Conservation (phyloP, 2,329 filamentous ascomycete species). For the Boeremia exigua region DNA sequence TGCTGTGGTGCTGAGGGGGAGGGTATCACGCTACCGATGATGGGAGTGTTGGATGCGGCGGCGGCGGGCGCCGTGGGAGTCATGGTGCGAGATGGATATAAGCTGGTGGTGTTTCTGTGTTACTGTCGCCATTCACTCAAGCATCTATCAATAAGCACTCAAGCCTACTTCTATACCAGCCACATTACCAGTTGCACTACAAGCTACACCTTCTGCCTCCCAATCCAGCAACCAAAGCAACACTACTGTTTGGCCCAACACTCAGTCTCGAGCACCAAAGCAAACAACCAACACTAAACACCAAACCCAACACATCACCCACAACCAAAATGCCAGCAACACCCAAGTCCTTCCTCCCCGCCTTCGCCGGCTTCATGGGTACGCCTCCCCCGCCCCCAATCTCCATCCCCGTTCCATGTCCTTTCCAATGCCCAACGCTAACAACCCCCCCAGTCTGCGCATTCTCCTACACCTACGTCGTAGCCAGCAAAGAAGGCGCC, state of each 20-base stretch:
- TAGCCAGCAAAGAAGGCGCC: slow-evolving; percentile 42
- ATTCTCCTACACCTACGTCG: slow-evolving; percentile 42
- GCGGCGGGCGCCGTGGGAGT: slow-evolving; percentile 3
- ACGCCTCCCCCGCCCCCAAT: background rate
- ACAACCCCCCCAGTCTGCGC: slow-evolving; percentile 28
- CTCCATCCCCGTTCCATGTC: background rate
- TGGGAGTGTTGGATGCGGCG: background rate
- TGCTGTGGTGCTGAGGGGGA: background rate
- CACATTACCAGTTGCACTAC: background rate
- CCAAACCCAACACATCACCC: background rate
- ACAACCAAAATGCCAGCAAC: slow-evolving; percentile 37
- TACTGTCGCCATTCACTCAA: slow-evolving; percentile 9
- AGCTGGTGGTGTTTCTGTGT: slow-evolving; percentile 5
- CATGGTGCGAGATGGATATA: slow-evolving; percentile 2
- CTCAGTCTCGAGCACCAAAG: too few relatives aligned
- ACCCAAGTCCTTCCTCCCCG: slow-evolving; percentile 42
- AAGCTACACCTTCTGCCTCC: background rate
- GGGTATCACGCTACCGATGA: slow-evolving; percentile 5
- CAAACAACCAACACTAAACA: background rate
- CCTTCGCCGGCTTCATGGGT: slow-evolving; percentile 43
- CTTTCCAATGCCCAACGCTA: slow-evolving; percentile 1
- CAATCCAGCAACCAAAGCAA: background rate
- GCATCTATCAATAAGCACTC: slow-evolving; percentile 1
- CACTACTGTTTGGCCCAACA: too few relatives aligned
- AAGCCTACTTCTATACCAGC: background rate